Evolutionary conservation across 163 green algal species (phyloP).

Genomic region (Scenedesmus sp.): DNA sequence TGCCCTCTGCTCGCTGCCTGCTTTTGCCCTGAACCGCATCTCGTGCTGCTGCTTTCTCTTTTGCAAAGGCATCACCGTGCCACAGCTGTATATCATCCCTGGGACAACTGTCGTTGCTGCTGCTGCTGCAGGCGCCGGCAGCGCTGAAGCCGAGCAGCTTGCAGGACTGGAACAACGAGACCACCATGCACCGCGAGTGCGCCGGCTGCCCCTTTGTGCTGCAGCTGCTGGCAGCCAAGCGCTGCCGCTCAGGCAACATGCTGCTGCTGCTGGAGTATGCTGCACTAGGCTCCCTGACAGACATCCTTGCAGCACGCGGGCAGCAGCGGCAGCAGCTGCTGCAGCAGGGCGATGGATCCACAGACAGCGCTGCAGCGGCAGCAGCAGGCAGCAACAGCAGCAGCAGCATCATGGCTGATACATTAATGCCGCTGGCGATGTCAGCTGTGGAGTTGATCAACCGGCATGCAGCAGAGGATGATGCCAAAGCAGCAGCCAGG

Average conservation of each 20-base stretch:
- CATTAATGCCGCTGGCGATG: background rate
- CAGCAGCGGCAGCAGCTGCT: background rate
- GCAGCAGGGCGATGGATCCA: background rate
- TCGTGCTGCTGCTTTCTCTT: background rate
- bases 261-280: conserved; percentile 48
- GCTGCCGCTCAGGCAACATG: conserved; percentile 28
- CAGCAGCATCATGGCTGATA: background rate
- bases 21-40: too few species aligned
- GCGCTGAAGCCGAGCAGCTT: conserved; percentile 32
- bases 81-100: background rate
- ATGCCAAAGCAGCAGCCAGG: background rate
- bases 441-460: background rate
- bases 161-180: conserved; percentile 37
- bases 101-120: background rate
- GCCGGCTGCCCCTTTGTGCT: conserved; percentile 51
- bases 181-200: conserved; percentile 30
- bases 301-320: conserved; percentile 29
- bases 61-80: too few species aligned
- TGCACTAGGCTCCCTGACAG: conserved; percentile 6
- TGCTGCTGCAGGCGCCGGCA: background rate
- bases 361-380: background rate
- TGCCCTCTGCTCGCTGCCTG: too few species aligned
- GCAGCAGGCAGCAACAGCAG: background rate
- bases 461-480: background rate
- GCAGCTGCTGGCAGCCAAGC: conserved; percentile 53